phyloP scores from a whole-genome alignment of 2,329 filamentous ascomycete species.

The Fusarium pseudoanthophilum region DNA sequence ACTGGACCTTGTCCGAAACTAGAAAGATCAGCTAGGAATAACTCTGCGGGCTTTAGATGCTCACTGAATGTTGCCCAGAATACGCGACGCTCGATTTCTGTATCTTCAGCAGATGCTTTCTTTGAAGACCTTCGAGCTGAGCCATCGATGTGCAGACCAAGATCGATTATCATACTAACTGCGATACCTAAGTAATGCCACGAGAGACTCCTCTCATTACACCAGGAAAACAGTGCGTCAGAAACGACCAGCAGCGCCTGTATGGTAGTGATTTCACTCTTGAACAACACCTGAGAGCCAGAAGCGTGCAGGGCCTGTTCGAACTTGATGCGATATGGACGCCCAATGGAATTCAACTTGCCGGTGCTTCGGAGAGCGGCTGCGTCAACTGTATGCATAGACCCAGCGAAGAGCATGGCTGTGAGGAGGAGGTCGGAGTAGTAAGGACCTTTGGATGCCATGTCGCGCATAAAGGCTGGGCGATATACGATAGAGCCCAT shows the following conservation, averaged over 20 bases:
- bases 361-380: neutral
- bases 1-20: constrained; percentile 61
- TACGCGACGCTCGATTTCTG: constrained; percentile 57
- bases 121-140: neutral
- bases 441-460: constrained; percentile 65
- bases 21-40: neutral
- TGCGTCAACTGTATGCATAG: neutral
- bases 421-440: constrained; percentile 67
- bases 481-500: constrained; percentile 59
- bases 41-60: fast-evolving
- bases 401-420: constrained; percentile 59
- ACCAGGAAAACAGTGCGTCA: constrained; percentile 1
- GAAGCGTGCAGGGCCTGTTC: neutral
- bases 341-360: neutral
- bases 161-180: constrained; percentile 22
- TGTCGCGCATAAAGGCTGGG: constrained; percentile 62
- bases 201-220: constrained; percentile 12
- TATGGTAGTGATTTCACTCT: constrained; percentile 9
- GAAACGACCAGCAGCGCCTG: constrained; percentile 1
- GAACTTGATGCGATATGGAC: constrained; percentile 12
- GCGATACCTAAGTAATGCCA: constrained; percentile 29
- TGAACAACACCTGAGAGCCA: neutral
- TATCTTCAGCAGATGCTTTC: constrained; percentile 53
- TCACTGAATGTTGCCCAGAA: constrained; percentile 39
- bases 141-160: constrained; percentile 2